phyloP scores from a whole-genome alignment of 169 alveolate species.

The Cyclospora cayetanensis region DNA sequence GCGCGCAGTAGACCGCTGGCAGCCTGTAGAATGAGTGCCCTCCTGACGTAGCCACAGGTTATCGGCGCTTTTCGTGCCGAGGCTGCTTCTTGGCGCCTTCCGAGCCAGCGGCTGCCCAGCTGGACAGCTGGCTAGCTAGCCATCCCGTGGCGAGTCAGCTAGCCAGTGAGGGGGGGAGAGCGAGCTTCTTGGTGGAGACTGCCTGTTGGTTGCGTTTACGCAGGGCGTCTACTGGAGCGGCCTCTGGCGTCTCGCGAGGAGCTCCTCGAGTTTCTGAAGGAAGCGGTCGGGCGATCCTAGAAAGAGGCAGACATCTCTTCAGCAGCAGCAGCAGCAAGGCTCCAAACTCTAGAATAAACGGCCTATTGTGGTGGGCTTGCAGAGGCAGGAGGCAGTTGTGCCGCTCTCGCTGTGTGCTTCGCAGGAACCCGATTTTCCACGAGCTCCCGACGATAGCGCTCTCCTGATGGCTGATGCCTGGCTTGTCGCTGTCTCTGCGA shows the following conservation, averaged over 20 bases:
- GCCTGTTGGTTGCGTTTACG: neutral
- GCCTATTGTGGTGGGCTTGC: neutral
- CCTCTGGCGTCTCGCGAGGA: neutral
- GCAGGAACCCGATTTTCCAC: constrained; percentile 41
- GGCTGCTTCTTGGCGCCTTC: neutral
- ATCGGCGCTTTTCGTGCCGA: neutral
- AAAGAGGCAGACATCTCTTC: neutral
- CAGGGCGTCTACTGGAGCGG: neutral
- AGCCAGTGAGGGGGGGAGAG: no score
- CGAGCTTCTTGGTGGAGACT: no score
- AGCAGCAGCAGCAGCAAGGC: neutral
- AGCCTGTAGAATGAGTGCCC: neutral
- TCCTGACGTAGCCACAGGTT: neutral
- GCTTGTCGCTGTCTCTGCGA: constrained; percentile 55
- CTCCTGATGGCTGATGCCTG: constrained; percentile 64
- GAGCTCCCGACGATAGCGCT: neutral
- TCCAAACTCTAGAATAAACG: no score
- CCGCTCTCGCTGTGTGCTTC: neutral
- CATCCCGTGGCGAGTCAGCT: no score
- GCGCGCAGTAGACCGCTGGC: no score
- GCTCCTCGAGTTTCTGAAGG: neutral
- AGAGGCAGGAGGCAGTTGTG: neutral
- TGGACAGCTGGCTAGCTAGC: neutral
- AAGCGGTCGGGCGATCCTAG: neutral
- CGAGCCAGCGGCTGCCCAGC: constrained; percentile 1